Evolutionary conservation across 2,329 filamentous ascomycete genomes (phyloP).

Genomic region (Diaporthe australafricana): DNA sequence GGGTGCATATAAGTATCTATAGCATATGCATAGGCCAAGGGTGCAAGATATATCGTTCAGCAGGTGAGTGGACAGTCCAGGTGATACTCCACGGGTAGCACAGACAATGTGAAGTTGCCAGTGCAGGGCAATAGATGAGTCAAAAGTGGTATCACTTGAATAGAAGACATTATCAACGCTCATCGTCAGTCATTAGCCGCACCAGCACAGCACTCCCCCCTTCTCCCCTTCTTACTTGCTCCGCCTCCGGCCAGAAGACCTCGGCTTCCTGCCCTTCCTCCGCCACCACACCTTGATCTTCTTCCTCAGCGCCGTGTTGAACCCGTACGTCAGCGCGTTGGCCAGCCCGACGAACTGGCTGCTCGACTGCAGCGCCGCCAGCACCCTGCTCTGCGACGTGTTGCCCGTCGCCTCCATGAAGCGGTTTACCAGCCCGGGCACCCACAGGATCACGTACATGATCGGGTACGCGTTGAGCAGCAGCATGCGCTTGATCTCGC

Average conservation of each 20-base stretch:
- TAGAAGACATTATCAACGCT: constrained; percentile 25
- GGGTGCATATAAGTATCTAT: no score
- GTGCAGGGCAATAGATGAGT: not conserved
- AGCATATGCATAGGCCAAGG: no score
- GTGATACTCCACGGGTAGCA: no score
- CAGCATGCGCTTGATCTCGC: constrained; percentile 47
- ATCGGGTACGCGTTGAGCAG: constrained; percentile 53
- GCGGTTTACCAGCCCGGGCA: constrained; percentile 51
- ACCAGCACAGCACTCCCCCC: not conserved
- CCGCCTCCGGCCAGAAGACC: not conserved
- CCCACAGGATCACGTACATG: constrained; percentile 52
- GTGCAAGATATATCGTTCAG: no score
- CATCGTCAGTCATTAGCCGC: constrained; percentile 21
- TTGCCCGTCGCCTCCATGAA: constrained; percentile 45
- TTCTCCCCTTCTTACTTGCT: not conserved
- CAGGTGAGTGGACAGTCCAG: no score
- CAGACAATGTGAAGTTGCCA: no score
- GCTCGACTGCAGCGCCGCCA: constrained; percentile 47
- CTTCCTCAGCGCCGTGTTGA: constrained; percentile 47
- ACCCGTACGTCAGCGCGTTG: constrained; percentile 53
- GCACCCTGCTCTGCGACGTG: constrained; percentile 10
- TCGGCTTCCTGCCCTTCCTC: not conserved
- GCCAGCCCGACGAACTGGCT: constrained; percentile 52
- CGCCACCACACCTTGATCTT: constrained; percentile 30
- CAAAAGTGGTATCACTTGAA: constrained; percentile 21